A percentile compares a stretch with the other conserved stretches of the same genome.
Conservation (phyloP, 148 eudicot genomes). For the Vaccinium myrtillus region DNA sequence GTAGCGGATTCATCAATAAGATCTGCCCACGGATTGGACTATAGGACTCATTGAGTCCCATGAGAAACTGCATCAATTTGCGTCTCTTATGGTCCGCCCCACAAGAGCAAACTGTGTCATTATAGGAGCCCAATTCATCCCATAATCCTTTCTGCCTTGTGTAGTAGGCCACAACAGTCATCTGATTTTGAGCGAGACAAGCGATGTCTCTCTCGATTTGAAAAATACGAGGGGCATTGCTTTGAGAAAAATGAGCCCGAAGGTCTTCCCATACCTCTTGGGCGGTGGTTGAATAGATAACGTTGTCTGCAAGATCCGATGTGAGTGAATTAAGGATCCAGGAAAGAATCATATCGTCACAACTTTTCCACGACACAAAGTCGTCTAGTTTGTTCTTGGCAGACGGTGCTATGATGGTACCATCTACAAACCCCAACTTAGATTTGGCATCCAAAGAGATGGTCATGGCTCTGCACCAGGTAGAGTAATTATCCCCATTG, state of each 20-base stretch:
- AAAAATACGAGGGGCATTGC: background rate
- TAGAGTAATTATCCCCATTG: background rate
- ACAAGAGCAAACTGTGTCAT: background rate
- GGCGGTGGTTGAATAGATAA: background rate
- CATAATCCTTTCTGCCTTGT: background rate
- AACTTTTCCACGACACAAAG: too few relatives aligned
- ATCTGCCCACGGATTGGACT: background rate
- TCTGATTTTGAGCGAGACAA: background rate
- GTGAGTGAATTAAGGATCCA: background rate
- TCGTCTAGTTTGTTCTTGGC: background rate
- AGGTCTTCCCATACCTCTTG: conserved; percentile 10
- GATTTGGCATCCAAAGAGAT: background rate
- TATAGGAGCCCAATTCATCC: conserved; percentile 6
- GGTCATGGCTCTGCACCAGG: background rate
- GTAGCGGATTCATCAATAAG: background rate
- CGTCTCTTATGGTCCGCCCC: background rate
- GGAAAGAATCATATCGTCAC: too few relatives aligned
- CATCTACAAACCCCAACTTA: background rate
- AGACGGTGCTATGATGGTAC: background rate
- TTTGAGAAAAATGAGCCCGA: background rate
- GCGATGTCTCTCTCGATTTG: background rate
- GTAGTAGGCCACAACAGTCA: background rate
- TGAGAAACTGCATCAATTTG: conserved; percentile 11
- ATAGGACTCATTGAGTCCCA: conserved; percentile 15
- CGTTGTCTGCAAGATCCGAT: background rate